phyloP scores from a whole-genome alignment of 1,284 basidiomycete genomes.

The Amylostereum chailletii region DNA sequence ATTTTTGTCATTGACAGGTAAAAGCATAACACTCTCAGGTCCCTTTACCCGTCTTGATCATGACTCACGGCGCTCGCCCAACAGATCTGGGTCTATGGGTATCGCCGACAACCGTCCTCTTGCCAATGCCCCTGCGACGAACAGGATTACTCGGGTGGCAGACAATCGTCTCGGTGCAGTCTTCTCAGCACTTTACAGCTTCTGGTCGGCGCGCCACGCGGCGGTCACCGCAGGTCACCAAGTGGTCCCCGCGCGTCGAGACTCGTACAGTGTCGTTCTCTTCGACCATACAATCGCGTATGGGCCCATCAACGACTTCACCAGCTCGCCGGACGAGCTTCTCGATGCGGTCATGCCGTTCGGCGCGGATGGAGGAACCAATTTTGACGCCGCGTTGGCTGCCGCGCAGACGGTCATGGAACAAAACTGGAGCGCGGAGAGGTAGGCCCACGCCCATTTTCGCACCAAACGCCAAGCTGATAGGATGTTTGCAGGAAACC shows the following conservation, averaged over 20 bases:
- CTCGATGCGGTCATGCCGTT: slow-evolving; percentile 30
- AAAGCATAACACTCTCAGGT: neutral
- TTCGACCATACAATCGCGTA: slow-evolving; percentile 28
- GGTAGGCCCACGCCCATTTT: slow-evolving; percentile 22
- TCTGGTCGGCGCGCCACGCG: slow-evolving; percentile 45
- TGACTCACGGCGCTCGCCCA: neutral
- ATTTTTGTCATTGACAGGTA: slow-evolving; percentile 47
- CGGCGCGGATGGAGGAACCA: slow-evolving; percentile 31
- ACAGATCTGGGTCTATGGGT: slow-evolving; percentile 47
- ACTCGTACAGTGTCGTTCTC: slow-evolving; percentile 50
- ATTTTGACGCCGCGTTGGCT: slow-evolving; percentile 36
- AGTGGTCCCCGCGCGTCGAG: slow-evolving; percentile 26
- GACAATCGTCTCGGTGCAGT: slow-evolving; percentile 53
- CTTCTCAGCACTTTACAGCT: slow-evolving; percentile 41
- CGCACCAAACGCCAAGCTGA: neutral
- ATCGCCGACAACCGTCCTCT: slow-evolving; percentile 33
- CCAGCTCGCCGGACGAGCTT: slow-evolving; percentile 36
- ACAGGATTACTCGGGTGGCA: slow-evolving; percentile 24
- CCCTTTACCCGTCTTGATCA: neutral
- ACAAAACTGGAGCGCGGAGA: slow-evolving; percentile 44
- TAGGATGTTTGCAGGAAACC: slow-evolving; percentile 30
- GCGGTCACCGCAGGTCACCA: slow-evolving; percentile 22
- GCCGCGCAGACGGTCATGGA: slow-evolving; percentile 33
- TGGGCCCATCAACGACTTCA: slow-evolving; percentile 39
- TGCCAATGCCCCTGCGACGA: slow-evolving; percentile 32